Conservation (phyloP, 352 stramenopile species). For the Phytophthora tentaculata region DNA sequence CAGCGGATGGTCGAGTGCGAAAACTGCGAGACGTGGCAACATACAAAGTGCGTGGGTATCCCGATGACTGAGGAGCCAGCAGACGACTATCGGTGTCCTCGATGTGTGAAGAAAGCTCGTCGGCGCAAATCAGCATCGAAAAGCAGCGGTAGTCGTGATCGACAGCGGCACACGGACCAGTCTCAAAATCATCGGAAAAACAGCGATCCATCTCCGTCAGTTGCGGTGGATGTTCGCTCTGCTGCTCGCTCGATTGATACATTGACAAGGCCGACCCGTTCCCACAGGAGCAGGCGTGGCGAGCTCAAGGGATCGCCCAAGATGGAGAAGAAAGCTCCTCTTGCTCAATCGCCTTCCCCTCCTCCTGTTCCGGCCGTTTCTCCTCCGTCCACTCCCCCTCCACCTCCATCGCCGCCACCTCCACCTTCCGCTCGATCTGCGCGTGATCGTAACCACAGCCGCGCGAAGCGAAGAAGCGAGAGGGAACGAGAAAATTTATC, state of each 20-base stretch:
- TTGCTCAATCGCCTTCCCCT: slow-evolving; percentile 14
- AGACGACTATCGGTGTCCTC: slow-evolving; percentile 61
- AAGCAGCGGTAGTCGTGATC: slow-evolving; percentile 24
- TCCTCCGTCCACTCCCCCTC: slow-evolving; percentile 32
- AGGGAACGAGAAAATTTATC: slow-evolving; percentile 16
- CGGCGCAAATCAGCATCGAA: slow-evolving; percentile 28
- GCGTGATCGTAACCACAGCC: slow-evolving; percentile 14
- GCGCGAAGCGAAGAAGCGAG: slow-evolving; percentile 18
- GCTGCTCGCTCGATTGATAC: slow-evolving; percentile 20
- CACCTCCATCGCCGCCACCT: slow-evolving; percentile 33
- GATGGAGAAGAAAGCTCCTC: slow-evolving; percentile 29
- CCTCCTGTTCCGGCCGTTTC: slow-evolving; percentile 24
- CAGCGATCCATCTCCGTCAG: slow-evolving; percentile 19
- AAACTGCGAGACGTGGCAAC: slow-evolving; percentile 75
- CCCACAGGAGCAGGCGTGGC: slow-evolving; percentile 23
- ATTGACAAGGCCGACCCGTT: slow-evolving; percentile 17
- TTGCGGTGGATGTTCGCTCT: slow-evolving; percentile 29
- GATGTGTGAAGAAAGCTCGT: slow-evolving; percentile 47
- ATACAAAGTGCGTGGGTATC: slow-evolving; percentile 72
- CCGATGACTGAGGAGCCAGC: slow-evolving; percentile 53
- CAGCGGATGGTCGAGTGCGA: slow-evolving; percentile 79
- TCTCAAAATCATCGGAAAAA: slow-evolving; percentile 16
- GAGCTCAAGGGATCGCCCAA: slow-evolving; percentile 19
- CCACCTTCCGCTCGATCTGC: slow-evolving; percentile 18
- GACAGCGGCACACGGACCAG: slow-evolving; percentile 25